Conservation (phyloP, 192 early-diverging fungal genomes). For the Chytriomyces hyalinus region DNA sequence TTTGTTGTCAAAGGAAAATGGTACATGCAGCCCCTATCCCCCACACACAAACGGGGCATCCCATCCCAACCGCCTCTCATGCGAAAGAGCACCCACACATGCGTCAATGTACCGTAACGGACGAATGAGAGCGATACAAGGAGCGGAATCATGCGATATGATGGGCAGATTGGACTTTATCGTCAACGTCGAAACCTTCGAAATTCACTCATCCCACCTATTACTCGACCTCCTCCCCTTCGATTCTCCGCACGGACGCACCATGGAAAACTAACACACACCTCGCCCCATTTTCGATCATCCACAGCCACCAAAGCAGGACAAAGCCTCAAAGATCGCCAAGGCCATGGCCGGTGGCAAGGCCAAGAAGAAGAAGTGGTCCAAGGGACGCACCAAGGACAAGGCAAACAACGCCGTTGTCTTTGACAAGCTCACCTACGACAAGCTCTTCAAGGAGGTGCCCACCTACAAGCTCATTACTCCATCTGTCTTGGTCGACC, state of each 20-base stretch:
- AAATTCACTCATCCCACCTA: too few species aligned
- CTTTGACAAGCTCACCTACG: constrained; percentile 96
- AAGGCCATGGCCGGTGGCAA: constrained; percentile 35
- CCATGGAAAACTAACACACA: not conserved
- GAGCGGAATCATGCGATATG: too few species aligned
- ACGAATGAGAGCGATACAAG: too few species aligned
- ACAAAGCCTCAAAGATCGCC: constrained; percentile 37
- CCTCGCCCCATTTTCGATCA: not conserved
- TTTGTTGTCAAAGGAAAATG: too few species aligned
- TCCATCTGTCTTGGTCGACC: constrained; percentile 97
- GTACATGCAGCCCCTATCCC: too few species aligned
- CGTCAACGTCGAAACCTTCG: too few species aligned
- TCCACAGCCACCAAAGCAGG: constrained; percentile 26
- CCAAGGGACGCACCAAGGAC: constrained; percentile 99
- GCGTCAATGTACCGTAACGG: too few species aligned
- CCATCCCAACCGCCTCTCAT: too few species aligned
- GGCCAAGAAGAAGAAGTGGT: constrained; percentile 91
- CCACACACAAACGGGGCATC: too few species aligned
- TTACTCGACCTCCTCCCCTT: not conserved
- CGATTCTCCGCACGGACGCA: not conserved
- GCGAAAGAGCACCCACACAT: too few species aligned
- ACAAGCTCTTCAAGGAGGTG: constrained; percentile 99
- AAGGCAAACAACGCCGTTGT: constrained; percentile 99
- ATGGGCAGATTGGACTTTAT: too few species aligned
- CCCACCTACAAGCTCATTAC: constrained; percentile 99